Evolutionary conservation across 345 rosid species (phyloP), one percentile per base, ranked within the genome.

Genomic region (Abelmoschus esculentus): DNA sequence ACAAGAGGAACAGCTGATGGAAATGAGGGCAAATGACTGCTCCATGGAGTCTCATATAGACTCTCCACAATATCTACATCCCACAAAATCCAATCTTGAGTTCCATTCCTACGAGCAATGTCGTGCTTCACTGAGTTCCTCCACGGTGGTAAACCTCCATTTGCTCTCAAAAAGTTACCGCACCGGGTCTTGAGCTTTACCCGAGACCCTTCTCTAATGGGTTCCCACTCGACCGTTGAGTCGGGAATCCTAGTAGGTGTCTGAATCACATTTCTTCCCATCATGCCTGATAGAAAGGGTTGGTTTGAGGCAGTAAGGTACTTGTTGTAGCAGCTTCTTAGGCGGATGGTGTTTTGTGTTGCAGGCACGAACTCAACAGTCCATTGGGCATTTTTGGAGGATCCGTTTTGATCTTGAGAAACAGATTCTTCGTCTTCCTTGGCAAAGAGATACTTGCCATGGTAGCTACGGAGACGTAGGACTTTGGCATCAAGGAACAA

Each of bases 251-350:
- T 67, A 46, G 82, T 83, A 13, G 78, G 66, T 0, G 84, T 58
- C 85, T 89, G 97, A 17, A 83, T 46, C 46, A 87, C 95, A 79
- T 91, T 91, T 59, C 82, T 79, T 7, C 96, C 96, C 13, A 89
- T 86, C 75, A 88, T 83, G 15, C 98, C 96, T 40, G 9, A 12
- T 40, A 40, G 9, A 40, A 40, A 40, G 46, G 46, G 46, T 42
- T 42, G 46, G 12, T 88, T 87, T 6, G 96, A 83, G 57, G 97
- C 97, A 60, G 99, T 88, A 32, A 91, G 74, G 82, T 95, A 95
- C 29, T 78, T 88, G 1, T 90, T 90, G 70, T 87, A 80, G 71
- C 85, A 82, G 75, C 88, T 82, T 72, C 82, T 87, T 26, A 95
- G 86, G 46, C 93, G 92, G 59, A 95, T 52, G 13, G 83, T 70